Conservation (phyloP, 2,329 filamentous ascomycete species). For the Cyclaneusma minus region DNA sequence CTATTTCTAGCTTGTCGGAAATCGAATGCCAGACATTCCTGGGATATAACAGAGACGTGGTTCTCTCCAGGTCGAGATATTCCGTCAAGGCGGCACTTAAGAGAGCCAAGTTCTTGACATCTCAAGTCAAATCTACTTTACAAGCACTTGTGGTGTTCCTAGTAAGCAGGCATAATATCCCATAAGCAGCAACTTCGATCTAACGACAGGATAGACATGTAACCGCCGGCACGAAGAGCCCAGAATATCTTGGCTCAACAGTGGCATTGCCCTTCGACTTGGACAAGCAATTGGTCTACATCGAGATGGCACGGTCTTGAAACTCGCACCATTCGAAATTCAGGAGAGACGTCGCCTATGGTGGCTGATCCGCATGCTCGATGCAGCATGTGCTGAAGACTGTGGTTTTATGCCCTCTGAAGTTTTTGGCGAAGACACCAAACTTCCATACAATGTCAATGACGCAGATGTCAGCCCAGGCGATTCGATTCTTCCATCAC, state of each 20-base stretch:
- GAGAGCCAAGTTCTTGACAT: slow-evolving; percentile 1
- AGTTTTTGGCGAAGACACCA: slow-evolving; percentile 40
- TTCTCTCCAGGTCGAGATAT: slow-evolving; percentile 1
- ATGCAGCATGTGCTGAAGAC: slow-evolving; percentile 25
- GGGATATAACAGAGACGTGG: slow-evolving; percentile 1
- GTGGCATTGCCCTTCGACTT: slow-evolving; percentile 17
- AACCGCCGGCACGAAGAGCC: slow-evolving; percentile 1
- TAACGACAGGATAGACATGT: too few relatives aligned
- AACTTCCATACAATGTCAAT: slow-evolving; percentile 40
- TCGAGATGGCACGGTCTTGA: slow-evolving; percentile 23
- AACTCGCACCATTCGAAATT: slow-evolving; percentile 28
- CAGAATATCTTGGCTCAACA: slow-evolving; percentile 1
- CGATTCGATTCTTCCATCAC: too few relatives aligned
- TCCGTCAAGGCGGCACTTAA: slow-evolving; percentile 1
- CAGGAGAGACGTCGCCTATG: slow-evolving; percentile 44
- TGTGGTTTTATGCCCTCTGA: too few relatives aligned
- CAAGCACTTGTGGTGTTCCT: slow-evolving; percentile 6
- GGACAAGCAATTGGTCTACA: slow-evolving; percentile 27
- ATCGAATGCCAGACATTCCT: slow-evolving; percentile 1
- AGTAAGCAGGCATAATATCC: too few relatives aligned
- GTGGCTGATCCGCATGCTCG: slow-evolving; percentile 42
- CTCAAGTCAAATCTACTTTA: slow-evolving; percentile 3
- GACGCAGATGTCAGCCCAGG: slow-evolving; percentile 32
- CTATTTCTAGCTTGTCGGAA: slow-evolving; percentile 3
- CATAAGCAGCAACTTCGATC: too few relatives aligned